phyloP scores from a whole-genome alignment of 2,329 filamentous ascomycete genomes.

The Chaetomiaceae sp. region DNA sequence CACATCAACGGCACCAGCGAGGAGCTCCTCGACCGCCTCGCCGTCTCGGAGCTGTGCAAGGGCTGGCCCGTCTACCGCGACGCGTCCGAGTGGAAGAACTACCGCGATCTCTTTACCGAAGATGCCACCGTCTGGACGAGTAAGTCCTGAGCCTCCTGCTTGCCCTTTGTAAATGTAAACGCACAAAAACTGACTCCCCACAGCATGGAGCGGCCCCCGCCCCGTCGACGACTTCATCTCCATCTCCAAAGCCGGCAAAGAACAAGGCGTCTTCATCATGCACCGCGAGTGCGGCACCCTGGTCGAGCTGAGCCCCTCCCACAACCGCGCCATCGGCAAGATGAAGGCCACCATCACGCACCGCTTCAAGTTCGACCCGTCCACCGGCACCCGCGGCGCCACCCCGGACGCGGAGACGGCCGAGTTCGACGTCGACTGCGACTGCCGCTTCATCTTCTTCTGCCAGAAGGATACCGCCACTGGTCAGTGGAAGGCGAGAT shows the following conservation, averaged over 20 bases:
- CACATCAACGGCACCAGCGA: conserved; percentile 42
- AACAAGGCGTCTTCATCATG: conserved; percentile 52
- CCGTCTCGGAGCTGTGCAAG: conserved; percentile 49
- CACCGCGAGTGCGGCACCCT: conserved; percentile 49
- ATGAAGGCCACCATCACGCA: conserved; percentile 54
- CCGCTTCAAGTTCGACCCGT: conserved; percentile 35
- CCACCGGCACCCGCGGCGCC: not conserved
- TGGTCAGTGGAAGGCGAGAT: conserved; percentile 38
- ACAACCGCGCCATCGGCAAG: conserved; percentile 44
- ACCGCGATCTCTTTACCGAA: conserved; percentile 43
- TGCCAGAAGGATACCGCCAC: conserved; percentile 31
- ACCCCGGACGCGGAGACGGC: conserved; percentile 25
- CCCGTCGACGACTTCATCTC: conserved; percentile 44
- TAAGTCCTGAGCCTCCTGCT: conserved; percentile 28
- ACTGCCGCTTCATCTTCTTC: conserved; percentile 48
- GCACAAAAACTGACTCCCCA: not conserved
- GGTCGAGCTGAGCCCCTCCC: conserved; percentile 39
- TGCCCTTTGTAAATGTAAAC: too few relatives aligned
- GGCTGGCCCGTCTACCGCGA: conserved; percentile 52
- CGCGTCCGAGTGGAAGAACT: conserved; percentile 51
- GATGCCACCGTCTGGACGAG: conserved; percentile 48
- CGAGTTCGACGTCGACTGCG: conserved; percentile 47
- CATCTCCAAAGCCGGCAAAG: conserved; percentile 47
- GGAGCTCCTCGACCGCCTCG: conserved; percentile 42
- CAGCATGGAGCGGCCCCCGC: conserved; percentile 44